Conservation (phyloP, 768 basidiomycete genomes). For the Paxillus rubicundulus region DNA sequence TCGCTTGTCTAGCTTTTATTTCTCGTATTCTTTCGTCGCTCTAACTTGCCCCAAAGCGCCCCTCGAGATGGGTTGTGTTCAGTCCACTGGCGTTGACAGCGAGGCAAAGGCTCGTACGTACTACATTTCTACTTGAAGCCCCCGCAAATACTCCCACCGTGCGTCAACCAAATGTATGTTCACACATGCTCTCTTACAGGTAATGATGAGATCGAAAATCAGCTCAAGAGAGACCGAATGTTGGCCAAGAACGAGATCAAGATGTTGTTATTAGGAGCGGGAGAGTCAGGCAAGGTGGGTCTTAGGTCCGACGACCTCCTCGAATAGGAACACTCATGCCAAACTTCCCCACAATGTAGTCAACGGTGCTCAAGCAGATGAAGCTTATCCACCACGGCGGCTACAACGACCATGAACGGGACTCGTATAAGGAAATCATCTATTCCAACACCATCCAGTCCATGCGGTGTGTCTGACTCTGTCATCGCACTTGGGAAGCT, state of each 20-base stretch:
- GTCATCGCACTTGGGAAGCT: background rate
- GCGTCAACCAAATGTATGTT: constrained; percentile 1
- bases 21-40: constrained; percentile 7
- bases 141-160: background rate
- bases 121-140: background rate
- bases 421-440: constrained; percentile 94
- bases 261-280: constrained; percentile 93
- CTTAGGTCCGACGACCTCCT: background rate
- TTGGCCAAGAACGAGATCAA: constrained; percentile 94
- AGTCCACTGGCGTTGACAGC: constrained; percentile 67
- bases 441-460: constrained; percentile 92
- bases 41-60: background rate
- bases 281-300: constrained; percentile 91
- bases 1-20: constrained; percentile 2
- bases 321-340: background rate
- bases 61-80: constrained; percentile 67
- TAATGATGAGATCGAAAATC: constrained; percentile 92
- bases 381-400: constrained; percentile 92
- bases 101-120: constrained; percentile 81
- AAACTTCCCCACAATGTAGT: constrained; percentile 40
- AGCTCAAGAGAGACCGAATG: constrained; percentile 84
- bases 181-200: constrained; percentile 41
- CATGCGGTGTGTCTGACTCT: constrained; percentile 65
- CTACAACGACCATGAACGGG: constrained; percentile 85
- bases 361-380: constrained; percentile 95